Conservation (phyloP, 2,329 filamentous ascomycete genomes). For the Fusarium proliferatum region DNA sequence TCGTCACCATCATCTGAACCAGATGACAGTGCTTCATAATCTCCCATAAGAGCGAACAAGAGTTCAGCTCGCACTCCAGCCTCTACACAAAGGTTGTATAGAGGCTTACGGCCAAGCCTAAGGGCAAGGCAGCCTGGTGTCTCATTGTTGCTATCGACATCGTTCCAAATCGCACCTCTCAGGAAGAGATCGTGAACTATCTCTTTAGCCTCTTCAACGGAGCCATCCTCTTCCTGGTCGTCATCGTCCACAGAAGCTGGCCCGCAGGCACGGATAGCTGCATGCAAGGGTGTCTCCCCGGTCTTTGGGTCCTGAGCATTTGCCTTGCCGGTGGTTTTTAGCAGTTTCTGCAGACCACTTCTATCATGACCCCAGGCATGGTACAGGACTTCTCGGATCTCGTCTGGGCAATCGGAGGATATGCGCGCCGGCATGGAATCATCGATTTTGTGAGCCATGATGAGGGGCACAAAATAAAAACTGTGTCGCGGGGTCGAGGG, state of each 20-base stretch:
- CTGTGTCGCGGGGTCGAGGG: slow-evolving; percentile 31
- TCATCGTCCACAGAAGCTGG: slow-evolving; percentile 48
- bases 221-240: slow-evolving; percentile 53
- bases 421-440: slow-evolving; percentile 66
- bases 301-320: slow-evolving; percentile 87
- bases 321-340: slow-evolving; percentile 71
- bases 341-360: slow-evolving; percentile 73
- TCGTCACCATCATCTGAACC: slow-evolving; percentile 62
- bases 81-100: slow-evolving; percentile 88
- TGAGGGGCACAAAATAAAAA: slow-evolving; percentile 22
- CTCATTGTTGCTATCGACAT: slow-evolving; percentile 85
- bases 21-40: slow-evolving; percentile 78
- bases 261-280: slow-evolving; percentile 83
- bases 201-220: slow-evolving; percentile 70
- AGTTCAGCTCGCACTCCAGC: slow-evolving; percentile 92
- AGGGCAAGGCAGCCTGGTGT: slow-evolving; percentile 90
- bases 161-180: slow-evolving; percentile 97
- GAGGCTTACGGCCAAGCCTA: slow-evolving; percentile 71
- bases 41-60: slow-evolving; percentile 82
- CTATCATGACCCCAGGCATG: slow-evolving; percentile 71
- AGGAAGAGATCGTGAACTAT: slow-evolving; percentile 82
- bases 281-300: slow-evolving; percentile 88
- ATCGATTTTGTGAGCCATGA: slow-evolving; percentile 50
- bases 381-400: slow-evolving; percentile 62
- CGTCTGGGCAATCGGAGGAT: slow-evolving; percentile 62